Evolutionary conservation across 2,329 filamentous ascomycete species (phyloP).

Genomic region (Sporothrix pallida): DNA sequence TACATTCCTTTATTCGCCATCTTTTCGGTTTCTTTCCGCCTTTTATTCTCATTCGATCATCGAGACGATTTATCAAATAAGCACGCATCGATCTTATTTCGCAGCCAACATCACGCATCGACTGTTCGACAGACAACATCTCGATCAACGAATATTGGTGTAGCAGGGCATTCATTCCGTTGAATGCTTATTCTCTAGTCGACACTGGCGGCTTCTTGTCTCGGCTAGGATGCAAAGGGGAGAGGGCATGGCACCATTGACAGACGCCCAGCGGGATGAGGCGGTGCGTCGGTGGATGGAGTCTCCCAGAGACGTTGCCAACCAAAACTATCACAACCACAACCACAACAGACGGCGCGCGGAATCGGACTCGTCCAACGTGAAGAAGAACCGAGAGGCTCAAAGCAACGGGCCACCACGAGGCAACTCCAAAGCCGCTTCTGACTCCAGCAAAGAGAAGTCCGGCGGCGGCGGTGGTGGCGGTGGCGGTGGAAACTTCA

Average conservation of each 20-base stretch:
- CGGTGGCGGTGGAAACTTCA: neutral
- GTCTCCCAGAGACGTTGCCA: conserved; percentile 21
- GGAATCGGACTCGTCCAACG: neutral
- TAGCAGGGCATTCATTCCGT: conserved; percentile 35
- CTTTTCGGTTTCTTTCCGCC: neutral
- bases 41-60: neutral
- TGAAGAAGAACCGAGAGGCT: conserved; percentile 15
- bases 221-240: conserved; percentile 40
- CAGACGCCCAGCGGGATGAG: conserved; percentile 30
- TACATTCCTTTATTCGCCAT: neutral
- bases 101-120: neutral
- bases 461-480: neutral
- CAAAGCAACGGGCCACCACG: neutral
- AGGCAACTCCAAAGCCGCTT: neutral
- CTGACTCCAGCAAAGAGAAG: neutral
- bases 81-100: no score
- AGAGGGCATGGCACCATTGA: conserved; percentile 43
- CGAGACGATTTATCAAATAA: neutral
- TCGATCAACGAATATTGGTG: conserved; percentile 31
- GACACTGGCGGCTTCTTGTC: conserved; percentile 36
- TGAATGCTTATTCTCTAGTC: conserved; percentile 32
- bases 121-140: neutral
- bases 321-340: conserved; percentile 23
- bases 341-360: neutral
- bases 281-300: conserved; percentile 35